These are phyloP conservation scores for Aspergillus ostianus DNA, from an alignment of 495 filamentous ascomycete genomes.

Conservation along the genomic window DNA sequence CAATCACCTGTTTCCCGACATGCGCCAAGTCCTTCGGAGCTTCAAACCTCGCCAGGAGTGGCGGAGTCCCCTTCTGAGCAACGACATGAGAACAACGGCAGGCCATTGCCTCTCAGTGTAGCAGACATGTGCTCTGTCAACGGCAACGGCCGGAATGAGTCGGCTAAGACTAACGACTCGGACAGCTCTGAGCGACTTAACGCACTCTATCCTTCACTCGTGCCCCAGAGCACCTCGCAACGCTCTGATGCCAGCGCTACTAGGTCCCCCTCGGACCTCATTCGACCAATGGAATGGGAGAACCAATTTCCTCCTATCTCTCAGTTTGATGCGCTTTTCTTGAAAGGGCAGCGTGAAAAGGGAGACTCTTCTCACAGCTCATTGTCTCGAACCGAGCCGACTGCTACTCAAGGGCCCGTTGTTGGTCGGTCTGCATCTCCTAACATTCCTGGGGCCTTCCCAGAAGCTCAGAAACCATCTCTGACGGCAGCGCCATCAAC, in stretches of 20 bases:
- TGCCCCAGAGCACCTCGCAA: slow-evolving; percentile 17
- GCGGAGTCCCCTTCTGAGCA: neutral
- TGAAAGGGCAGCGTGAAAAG: slow-evolving; percentile 24
- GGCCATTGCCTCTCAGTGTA: neutral
- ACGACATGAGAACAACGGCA: neutral
- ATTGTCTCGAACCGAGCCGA: neutral
- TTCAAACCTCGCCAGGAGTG: slow-evolving; percentile 1
- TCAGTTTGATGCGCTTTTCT: slow-evolving; percentile 41
- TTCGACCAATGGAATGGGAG: slow-evolving; percentile 28
- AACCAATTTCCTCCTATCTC: slow-evolving; percentile 46
- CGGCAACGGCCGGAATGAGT: neutral
- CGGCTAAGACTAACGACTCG: neutral
- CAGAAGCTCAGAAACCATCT: slow-evolving; percentile 6
- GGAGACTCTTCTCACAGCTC: neutral
- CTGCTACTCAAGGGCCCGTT: neutral
- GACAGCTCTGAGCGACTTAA: slow-evolving; percentile 24
- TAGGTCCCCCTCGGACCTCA: slow-evolving; percentile 20
- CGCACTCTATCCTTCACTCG: slow-evolving; percentile 30
- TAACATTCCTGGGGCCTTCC: slow-evolving; percentile 18
- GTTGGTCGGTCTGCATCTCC: neutral
- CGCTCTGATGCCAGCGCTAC: slow-evolving; percentile 2
- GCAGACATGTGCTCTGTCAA: slow-evolving; percentile 8
- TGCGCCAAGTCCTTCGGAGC: slow-evolving; percentile 2
- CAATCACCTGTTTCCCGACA: neutral
- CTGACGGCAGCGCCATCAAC: neutral